Conservation (phyloP, 345 rosid genomes). For the Gossypioides kirkii region DNA sequence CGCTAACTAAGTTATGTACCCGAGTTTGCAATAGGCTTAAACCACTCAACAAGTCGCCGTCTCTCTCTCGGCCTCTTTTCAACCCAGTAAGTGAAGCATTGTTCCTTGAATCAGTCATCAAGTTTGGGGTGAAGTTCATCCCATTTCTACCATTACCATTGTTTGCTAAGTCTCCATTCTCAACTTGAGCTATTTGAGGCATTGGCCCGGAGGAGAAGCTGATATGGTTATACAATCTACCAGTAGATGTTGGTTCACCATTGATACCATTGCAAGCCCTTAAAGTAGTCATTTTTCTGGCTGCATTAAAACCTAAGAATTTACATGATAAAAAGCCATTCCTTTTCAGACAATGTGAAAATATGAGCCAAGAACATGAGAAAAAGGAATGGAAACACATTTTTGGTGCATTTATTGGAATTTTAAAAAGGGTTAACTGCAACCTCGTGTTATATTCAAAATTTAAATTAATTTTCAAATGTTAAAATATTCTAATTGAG, state of each 20-base stretch:
- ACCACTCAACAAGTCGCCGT: slow-evolving; percentile 23
- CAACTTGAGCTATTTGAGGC: slow-evolving; percentile 41
- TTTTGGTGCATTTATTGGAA: no score
- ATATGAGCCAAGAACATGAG: no score
- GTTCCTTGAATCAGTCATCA: slow-evolving; percentile 31
- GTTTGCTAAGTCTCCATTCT: slow-evolving; percentile 7
- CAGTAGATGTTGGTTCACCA: slow-evolving; percentile 25
- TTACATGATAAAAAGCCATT: no score
- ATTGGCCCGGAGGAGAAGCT: slow-evolving; percentile 30
- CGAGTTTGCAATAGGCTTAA: slow-evolving; percentile 25
- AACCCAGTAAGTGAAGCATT: slow-evolving; percentile 25
- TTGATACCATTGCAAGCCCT: slow-evolving; percentile 25
- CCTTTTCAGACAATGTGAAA: no score
- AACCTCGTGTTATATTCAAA: no score
- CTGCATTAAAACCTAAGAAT: slow-evolving; percentile 25
- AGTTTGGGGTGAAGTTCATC: slow-evolving; percentile 26
- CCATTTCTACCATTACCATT: slow-evolving; percentile 18
- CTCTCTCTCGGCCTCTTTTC: slow-evolving; percentile 29
- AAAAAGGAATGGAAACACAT: no score
- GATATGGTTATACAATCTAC: slow-evolving; percentile 24
- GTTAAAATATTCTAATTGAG: no score
- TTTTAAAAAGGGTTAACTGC: no score
- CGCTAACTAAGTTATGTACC: slow-evolving; percentile 23
- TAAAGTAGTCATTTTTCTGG: slow-evolving; percentile 23
- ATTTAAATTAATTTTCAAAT: no score